Percentiles rank a stretch among this genome's conserved stretches.
phyloP scores from a whole-genome alignment of 345 rosid genomes.

The thale cress (Arabidopsis thaliana) region TAIR10.1 NC_003076.8:8109001-8109500 shows the following conservation, averaged over 20 bases:
- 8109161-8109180: too few species aligned
- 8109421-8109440: slow-evolving; percentile 6
- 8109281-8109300: background rate
- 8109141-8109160: too few species aligned
- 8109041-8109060: too few species aligned
- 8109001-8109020: too few species aligned
- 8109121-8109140: too few species aligned
- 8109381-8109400: background rate
- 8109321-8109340: background rate
- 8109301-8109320: background rate
- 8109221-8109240: background rate
- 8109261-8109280: background rate
- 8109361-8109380: background rate
- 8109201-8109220: too few species aligned
- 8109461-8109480: background rate
- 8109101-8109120: too few species aligned
- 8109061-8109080: too few species aligned
- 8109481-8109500: background rate
- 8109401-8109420: background rate
- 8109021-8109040: too few species aligned
- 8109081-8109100: too few species aligned
- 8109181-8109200: too few species aligned
- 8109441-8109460: slow-evolving; percentile 1
- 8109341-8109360: background rate
- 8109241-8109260: background rate